Evolutionary conservation across 768 basidiomycete species (phyloP).

Genomic region (Tephrocybe sp.): DNA sequence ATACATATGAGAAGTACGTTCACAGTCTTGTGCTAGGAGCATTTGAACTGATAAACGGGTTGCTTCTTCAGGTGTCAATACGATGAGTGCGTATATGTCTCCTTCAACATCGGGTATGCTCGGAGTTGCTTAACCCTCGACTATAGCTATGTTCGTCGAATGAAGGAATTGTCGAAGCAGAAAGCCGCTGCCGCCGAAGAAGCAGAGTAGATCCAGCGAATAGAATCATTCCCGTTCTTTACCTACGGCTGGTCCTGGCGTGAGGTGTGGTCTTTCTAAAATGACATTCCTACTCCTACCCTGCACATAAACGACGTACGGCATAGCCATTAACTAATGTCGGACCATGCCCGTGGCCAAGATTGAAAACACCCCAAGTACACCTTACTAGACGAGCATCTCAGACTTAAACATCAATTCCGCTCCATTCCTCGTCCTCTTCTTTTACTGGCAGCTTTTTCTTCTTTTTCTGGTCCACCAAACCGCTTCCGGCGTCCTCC

Average conservation of each 20-base stretch:
- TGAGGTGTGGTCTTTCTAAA: background rate
- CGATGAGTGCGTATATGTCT: conserved; percentile 70
- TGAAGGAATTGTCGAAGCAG: conserved; percentile 80
- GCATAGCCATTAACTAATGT: background rate
- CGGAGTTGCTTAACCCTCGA: conserved; percentile 4
- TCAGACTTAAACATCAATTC: conserved; percentile 18
- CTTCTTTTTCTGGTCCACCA: conserved; percentile 40
- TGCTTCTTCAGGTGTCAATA: conserved; percentile 76
- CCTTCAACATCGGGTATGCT: conserved; percentile 3
- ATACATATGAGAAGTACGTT: conserved; percentile 82
- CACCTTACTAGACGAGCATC: background rate
- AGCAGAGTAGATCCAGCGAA: conserved; percentile 25
- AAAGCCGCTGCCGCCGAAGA: conserved; percentile 47
- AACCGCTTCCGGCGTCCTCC: conserved; percentile 56
- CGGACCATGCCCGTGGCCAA: background rate
- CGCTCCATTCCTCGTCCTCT: conserved; percentile 31
- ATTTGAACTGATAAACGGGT: background rate
- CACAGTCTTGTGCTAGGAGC: background rate
- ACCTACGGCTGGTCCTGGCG: background rate
- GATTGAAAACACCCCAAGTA: background rate
- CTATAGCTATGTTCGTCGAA: conserved; percentile 79
- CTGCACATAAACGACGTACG: too few relatives aligned
- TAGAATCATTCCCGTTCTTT: conserved; percentile 6
- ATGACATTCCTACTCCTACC: background rate
- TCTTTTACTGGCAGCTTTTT: conserved; percentile 19